phyloP scores from a whole-genome alignment of 2,329 filamentous ascomycete species.

The Blastomyces percursus region DNA sequence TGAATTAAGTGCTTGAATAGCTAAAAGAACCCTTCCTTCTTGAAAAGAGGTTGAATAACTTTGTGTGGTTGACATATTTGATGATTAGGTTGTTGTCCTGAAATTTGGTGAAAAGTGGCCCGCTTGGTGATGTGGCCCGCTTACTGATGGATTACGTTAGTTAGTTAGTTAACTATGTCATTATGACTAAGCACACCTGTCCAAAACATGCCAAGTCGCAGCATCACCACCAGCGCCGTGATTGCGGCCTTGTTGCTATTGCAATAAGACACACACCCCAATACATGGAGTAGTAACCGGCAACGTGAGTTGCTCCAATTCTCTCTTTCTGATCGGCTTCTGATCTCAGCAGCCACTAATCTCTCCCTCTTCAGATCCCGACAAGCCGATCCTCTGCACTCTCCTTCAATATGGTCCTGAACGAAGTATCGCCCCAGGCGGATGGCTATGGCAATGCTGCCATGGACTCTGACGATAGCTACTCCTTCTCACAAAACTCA shows the following conservation, averaged over 20 bases:
- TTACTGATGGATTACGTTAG: no score
- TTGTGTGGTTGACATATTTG: no score
- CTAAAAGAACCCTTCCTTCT: no score
- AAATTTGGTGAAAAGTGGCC: no score
- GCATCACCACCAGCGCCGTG: neutral
- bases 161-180: no score
- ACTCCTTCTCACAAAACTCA: neutral
- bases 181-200: neutral
- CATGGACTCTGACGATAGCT: neutral
- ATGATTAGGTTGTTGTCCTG: no score
- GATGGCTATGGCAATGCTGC: constrained; percentile 1
- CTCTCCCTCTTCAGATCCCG: neutral
- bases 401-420: constrained; percentile 19
- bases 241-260: neutral
- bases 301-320: neutral
- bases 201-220: no score
- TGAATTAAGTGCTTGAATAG: no score
- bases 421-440: constrained; percentile 18
- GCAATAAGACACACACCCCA: neutral
- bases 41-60: no score
- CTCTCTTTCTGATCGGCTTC: neutral
- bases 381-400: neutral
- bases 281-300: neutral
- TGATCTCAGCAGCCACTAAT: neutral
- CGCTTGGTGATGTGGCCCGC: no score